phyloP scores from a whole-genome alignment of 371 early-diverging fungal species.

The Lichtheimia hyalospora region DNA sequence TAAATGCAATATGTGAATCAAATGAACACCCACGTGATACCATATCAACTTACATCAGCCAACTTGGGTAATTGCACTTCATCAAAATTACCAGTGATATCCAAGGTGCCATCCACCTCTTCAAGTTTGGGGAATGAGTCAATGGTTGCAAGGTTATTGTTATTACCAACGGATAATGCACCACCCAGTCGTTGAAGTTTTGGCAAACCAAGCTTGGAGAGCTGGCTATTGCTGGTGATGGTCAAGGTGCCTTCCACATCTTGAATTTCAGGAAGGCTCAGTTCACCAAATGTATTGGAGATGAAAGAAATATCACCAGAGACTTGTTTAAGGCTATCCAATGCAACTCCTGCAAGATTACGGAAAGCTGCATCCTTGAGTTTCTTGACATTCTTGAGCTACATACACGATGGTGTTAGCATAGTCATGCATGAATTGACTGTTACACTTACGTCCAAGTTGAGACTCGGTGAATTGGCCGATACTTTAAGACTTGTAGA shows the following conservation, averaged over 20 bases:
- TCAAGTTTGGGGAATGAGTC: constrained; percentile 40
- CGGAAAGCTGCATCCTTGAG: constrained; percentile 43
- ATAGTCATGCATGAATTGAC: background rate
- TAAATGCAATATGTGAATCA: background rate
- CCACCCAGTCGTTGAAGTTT: constrained; percentile 49
- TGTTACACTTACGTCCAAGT: constrained; percentile 26
- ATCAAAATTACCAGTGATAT: constrained; percentile 47
- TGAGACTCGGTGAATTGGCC: constrained; percentile 41
- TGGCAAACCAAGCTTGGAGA: constrained; percentile 42
- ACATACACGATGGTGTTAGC: constrained; percentile 2
- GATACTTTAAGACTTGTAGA: constrained; percentile 33
- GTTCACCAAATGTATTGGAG: constrained; percentile 38
- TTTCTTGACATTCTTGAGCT: constrained; percentile 28
- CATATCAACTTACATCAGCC: constrained; percentile 22
- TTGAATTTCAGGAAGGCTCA: constrained; percentile 31
- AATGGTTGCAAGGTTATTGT: constrained; percentile 32
- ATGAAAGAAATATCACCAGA: constrained; percentile 47
- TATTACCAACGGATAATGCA: constrained; percentile 49
- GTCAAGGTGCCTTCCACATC: constrained; percentile 48
- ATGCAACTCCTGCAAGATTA: constrained; percentile 31
- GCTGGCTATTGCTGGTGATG: constrained; percentile 40
- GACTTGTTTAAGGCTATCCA: constrained; percentile 33
- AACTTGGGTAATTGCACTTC: constrained; percentile 40
- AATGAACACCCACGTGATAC: background rate
- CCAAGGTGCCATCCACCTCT: constrained; percentile 52